phyloP scores from a whole-genome alignment of 177 flowering plant genomes.

The Vitis hybrid region DNA sequence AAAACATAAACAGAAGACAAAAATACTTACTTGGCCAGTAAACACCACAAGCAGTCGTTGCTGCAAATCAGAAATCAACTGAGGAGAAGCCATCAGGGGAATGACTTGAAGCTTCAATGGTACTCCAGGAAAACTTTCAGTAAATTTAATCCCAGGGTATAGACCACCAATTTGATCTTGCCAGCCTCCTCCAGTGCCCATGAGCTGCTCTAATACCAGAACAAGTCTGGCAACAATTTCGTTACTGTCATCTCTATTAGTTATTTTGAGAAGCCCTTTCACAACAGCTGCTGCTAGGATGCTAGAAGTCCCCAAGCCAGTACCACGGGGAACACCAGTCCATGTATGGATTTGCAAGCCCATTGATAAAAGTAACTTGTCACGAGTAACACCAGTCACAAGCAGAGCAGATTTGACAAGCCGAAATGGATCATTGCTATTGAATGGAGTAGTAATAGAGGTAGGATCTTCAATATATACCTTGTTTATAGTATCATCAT shows the following conservation, averaged over 20 bases:
- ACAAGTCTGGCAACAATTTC: constrained; percentile 96
- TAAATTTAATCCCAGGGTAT: constrained; percentile 91
- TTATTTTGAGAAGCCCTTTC: constrained; percentile 84
- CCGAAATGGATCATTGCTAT: constrained; percentile 74
- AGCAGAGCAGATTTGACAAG: constrained; percentile 93
- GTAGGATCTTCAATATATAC: constrained; percentile 45
- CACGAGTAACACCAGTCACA: constrained; percentile 67
- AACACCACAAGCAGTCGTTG: constrained; percentile 84
- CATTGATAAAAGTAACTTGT: constrained; percentile 31
- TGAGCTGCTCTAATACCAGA: constrained; percentile 91
- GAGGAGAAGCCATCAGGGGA: constrained; percentile 73
- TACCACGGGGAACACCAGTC: constrained; percentile 98
- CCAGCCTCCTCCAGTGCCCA: constrained; percentile 99
- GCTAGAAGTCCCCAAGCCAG: constrained; percentile 97
- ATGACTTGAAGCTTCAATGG: constrained; percentile 86
- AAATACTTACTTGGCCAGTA: constrained; percentile 84
- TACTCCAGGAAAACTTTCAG: constrained; percentile 91
- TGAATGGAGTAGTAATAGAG: constrained; percentile 71
- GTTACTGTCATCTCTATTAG: constrained; percentile 68
- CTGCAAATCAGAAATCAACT: constrained; percentile 67
- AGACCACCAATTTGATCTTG: constrained; percentile 99
- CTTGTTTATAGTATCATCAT: constrained; percentile 64
- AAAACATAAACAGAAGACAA: background rate
- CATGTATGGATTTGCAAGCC: constrained; percentile 78
- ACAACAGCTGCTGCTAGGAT: constrained; percentile 98